phyloP scores from a whole-genome alignment of 306 rosid species.

The Prunus armeniaca region DNA sequence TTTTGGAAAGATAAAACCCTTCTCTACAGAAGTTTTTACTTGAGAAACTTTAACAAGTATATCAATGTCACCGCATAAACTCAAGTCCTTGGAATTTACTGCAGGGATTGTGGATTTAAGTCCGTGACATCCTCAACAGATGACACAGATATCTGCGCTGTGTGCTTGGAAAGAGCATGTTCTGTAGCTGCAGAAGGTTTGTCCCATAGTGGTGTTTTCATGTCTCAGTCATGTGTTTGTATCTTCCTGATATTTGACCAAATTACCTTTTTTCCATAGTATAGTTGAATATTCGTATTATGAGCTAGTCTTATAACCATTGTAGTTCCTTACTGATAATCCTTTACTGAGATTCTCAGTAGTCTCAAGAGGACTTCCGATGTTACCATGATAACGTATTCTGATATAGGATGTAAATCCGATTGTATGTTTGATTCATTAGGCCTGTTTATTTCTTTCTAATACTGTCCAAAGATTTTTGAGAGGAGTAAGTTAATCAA shows the following conservation, averaged over 20 bases:
- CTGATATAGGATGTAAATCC: not conserved
- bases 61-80: not conserved
- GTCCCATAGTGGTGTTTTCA: not conserved
- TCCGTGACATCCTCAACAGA: constrained; percentile 49
- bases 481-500: not conserved
- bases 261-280: not conserved
- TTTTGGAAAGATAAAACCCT: not conserved
- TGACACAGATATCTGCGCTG: constrained; percentile 78
- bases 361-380: not conserved
- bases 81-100: constrained; percentile 24
- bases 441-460: not conserved
- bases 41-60: not conserved
- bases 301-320: not conserved
- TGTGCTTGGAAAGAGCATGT: constrained; percentile 90
- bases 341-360: not conserved
- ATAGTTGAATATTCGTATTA: not conserved
- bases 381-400: not conserved
- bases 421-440: not conserved
- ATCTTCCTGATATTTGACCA: not conserved
- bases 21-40: no score
- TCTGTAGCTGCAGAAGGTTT: constrained; percentile 89
- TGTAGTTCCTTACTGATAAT: not conserved
- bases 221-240: not conserved
- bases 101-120: constrained; percentile 86
- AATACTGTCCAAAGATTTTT: not conserved